Evolutionary conservation across 2,329 filamentous ascomycete species (phyloP).

Genomic region (Rhynchosporium secalis): DNA sequence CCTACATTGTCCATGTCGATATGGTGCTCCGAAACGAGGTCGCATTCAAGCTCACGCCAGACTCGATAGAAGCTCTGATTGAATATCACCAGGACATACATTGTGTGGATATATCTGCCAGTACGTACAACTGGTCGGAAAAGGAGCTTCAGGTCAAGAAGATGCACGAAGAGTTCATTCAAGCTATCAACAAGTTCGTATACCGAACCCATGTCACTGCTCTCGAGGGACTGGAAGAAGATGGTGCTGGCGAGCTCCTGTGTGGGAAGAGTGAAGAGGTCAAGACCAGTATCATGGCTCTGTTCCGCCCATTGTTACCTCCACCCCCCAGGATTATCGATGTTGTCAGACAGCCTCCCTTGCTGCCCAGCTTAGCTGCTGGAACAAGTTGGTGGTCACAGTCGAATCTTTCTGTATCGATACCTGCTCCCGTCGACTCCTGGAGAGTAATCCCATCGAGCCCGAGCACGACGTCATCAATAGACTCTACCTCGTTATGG

Average conservation of each 20-base stretch:
- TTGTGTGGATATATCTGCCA: constrained; percentile 84
- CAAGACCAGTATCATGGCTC: constrained; percentile 77
- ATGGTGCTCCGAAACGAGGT: constrained; percentile 98
- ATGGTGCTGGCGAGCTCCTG: constrained; percentile 89
- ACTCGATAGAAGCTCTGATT: constrained; percentile 89
- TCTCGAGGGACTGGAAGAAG: constrained; percentile 93
- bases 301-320: constrained; percentile 84
- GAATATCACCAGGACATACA: constrained; percentile 97
- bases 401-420: constrained; percentile 60
- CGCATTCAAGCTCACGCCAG: constrained; percentile 93
- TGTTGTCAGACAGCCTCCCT: constrained; percentile 79
- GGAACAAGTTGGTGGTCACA: constrained; percentile 81
- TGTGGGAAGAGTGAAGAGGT: constrained; percentile 91
- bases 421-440: constrained; percentile 74
- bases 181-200: constrained; percentile 96
- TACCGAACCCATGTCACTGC: constrained; percentile 86
- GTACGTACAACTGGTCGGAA: constrained; percentile 91
- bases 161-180: constrained; percentile 93
- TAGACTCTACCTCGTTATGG: constrained; percentile 77
- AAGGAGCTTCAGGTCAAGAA: constrained; percentile 97
- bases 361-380: constrained; percentile 79
- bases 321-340: constrained; percentile 87
- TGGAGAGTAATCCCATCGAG: constrained; percentile 93
- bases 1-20: constrained; percentile 98
- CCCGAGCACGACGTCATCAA: constrained; percentile 71